A percentile compares a stretch with the other conserved stretches of the same genome.
Evolutionary conservation across 192 early-diverging fungal species (phyloP).

Genomic region (Linnemannia elongata): DNA sequence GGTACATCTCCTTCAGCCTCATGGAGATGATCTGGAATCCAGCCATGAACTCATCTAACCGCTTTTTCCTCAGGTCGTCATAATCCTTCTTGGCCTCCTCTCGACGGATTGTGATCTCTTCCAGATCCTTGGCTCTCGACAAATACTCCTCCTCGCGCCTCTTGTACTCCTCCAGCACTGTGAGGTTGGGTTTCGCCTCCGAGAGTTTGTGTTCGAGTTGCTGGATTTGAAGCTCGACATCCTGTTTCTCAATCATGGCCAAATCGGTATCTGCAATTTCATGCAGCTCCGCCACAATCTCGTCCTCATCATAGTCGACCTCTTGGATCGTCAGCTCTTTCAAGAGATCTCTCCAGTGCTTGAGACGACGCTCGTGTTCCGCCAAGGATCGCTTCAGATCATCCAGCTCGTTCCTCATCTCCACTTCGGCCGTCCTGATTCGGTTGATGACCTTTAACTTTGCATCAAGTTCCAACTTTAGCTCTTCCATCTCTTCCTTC

Average conservation of each 20-base stretch:
- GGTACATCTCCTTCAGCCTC: constrained; percentile 99
- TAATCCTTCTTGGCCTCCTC: constrained; percentile 81
- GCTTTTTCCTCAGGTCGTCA: constrained; percentile 81
- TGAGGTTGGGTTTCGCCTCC: constrained; percentile 84
- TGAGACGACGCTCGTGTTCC: constrained; percentile 70
- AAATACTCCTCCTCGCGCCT: constrained; percentile 83
- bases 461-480: constrained; percentile 78
- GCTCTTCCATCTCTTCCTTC: constrained; percentile 71
- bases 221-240: constrained; percentile 78
- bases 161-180: constrained; percentile 89
- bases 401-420: constrained; percentile 76
- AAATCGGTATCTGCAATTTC: constrained; percentile 75
- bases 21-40: constrained; percentile 95
- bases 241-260: constrained; percentile 72
- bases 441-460: constrained; percentile 74
- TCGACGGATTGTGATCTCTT: constrained; percentile 76
- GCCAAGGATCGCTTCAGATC: constrained; percentile 69
- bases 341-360: constrained; percentile 66
- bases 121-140: constrained; percentile 79
- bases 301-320: constrained; percentile 59
- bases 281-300: constrained; percentile 64
- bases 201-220: constrained; percentile 75
- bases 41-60: constrained; percentile 95
- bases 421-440: constrained; percentile 77
- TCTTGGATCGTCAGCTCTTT: constrained; percentile 68